Percentiles rank a stretch among this genome's conserved stretches.
These are phyloP conservation scores for Astrocystis sublimbata DNA, from an alignment of 495 filamentous ascomycete species.

Conservation along the genomic window DNA sequence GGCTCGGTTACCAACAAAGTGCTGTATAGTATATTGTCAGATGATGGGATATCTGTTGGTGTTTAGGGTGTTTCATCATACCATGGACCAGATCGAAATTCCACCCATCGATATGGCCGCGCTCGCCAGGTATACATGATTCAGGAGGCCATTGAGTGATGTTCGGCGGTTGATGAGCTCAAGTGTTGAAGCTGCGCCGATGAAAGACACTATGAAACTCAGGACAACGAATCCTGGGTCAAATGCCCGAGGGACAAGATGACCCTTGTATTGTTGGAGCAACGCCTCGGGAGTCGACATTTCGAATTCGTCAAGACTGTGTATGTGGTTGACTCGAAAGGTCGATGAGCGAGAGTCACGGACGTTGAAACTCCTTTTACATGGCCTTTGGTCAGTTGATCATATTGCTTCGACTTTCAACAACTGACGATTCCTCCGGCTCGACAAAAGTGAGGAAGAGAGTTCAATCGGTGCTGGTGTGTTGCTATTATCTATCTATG, in stretches of 20 bases:
- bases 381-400: background rate
- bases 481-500: background rate
- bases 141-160: conserved; percentile 63
- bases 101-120: conserved; percentile 79
- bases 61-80: conserved; percentile 19
- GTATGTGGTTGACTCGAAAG: background rate
- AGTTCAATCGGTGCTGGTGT: background rate
- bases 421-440: background rate
- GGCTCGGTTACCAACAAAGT: conserved; percentile 83
- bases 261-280: conserved; percentile 32
- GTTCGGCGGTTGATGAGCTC: conserved; percentile 80
- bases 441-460: background rate
- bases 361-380: background rate
- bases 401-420: background rate
- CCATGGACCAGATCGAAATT: conserved; percentile 69
- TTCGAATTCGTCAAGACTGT: background rate
- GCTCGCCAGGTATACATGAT: conserved; percentile 70
- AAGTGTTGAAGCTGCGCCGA: conserved; percentile 75
- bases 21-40: conserved; percentile 38
- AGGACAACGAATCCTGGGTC: conserved; percentile 64
- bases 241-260: conserved; percentile 56
- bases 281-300: conserved; percentile 25
- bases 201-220: conserved; percentile 75
- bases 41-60: background rate
- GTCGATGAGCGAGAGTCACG: background rate